phyloP scores from a whole-genome alignment of 176 grass and related monocot species.

The Musa beccarii region DNA sequence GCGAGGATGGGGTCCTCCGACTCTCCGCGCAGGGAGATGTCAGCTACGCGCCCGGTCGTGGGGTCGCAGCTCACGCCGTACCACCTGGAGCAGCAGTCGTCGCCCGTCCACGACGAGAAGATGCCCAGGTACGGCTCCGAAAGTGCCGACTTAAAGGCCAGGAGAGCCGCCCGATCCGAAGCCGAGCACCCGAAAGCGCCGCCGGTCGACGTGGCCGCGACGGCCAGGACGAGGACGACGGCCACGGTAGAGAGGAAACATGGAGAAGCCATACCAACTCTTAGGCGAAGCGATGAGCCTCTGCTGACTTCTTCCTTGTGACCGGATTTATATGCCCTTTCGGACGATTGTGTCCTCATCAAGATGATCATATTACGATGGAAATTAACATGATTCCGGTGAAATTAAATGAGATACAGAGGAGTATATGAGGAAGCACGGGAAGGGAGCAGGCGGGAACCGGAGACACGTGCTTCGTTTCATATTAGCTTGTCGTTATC shows the following conservation, averaged over 20 bases:
- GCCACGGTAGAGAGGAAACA: background rate
- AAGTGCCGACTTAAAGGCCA: conserved; percentile 54
- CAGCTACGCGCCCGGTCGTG: conserved; percentile 44
- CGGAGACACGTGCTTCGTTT: conserved; percentile 20
- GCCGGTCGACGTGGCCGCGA: too few species aligned
- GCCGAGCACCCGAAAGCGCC: conserved; percentile 14
- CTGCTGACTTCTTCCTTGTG: background rate
- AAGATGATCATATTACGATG: background rate
- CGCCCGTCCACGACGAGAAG: conserved; percentile 65
- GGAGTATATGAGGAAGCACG: background rate
- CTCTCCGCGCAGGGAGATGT: conserved; percentile 71
- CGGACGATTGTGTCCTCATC: background rate
- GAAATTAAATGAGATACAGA: background rate
- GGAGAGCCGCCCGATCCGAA: conserved; percentile 45
- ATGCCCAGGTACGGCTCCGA: conserved; percentile 65
- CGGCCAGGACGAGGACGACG: background rate
- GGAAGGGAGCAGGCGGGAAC: conserved; percentile 16
- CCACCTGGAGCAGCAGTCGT: conserved; percentile 23
- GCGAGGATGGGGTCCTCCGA: conserved; percentile 69
- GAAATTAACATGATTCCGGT: background rate
- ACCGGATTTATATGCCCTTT: conserved; percentile 22
- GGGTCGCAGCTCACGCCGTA: conserved; percentile 93
- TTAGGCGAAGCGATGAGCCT: background rate
- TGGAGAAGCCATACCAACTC: background rate
- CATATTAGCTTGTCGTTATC: conserved; percentile 25